Evolutionary conservation across 495 filamentous ascomycete genomes (phyloP), one percentile per base, ranked within the genome.

Genomic region (Articulospora tetracladia): DNA sequence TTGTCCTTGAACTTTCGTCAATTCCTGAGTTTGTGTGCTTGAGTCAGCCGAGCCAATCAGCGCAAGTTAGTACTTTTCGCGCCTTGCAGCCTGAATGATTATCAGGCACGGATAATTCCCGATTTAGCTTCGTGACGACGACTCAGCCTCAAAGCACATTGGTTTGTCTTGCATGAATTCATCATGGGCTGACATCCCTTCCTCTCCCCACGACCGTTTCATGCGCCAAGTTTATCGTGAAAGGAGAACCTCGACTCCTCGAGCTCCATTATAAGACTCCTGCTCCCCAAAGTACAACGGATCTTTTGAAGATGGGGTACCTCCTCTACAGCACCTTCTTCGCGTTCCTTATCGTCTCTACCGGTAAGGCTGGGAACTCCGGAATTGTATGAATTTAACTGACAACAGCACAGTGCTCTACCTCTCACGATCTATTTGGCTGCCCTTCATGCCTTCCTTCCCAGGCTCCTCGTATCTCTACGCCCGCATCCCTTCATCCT

Each of bases 391-490:
- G 50, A 17, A 32, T 32, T 34, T 36, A 19, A 51, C 51, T 62
- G 34, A 66, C 55, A 58, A 36, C 25, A 30, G 19, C 11, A 73
- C 74, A 86, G 84, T 73, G 49, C 84, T 93, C 57, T 97, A 90
- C 77, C 72, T 95, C 56, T 93, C 87, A 47, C 91, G 94, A 55
- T 72, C 78, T 54, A 76, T 76, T 74, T 98, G 94, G 94, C 65
- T 88, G 23, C 84, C 79, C 47, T 64, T 66, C 68, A 69, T 74
- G 47, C 68, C 79, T 71, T 65, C 79, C 57, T 80, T 83, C 60
- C 73, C 91, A 24, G 84, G 85, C 1, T 73, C 59, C 44, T 60
- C 57, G 8, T 79, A 74, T 54, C 59, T 75, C 59, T 98, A 97
- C 76, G 71, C 85, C 56, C 86, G 81, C 27, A 81, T 97, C 13